phyloP scores from a whole-genome alignment of 2,329 filamentous ascomycete species.

The Scytalidium sp. region DNA sequence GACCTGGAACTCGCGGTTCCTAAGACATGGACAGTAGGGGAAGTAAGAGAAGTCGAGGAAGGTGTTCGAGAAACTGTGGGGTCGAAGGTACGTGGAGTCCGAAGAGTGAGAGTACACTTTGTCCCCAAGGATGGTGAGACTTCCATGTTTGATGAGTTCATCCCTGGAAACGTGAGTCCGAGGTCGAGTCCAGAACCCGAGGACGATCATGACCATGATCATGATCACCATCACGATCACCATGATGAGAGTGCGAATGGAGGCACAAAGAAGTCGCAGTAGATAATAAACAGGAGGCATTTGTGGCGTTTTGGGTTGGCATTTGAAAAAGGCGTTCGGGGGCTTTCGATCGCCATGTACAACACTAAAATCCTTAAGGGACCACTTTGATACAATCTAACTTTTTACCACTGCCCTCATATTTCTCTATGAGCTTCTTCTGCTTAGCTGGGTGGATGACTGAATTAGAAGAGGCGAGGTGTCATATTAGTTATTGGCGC shows the following conservation, averaged over 20 bases:
- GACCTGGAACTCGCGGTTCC: constrained; percentile 86
- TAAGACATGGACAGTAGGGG: constrained; percentile 69
- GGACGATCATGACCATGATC: constrained; percentile 41
- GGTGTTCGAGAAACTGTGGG: constrained; percentile 70
- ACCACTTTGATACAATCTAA: not conserved
- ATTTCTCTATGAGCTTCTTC: not conserved
- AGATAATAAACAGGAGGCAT: constrained; percentile 13
- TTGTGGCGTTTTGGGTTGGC: constrained; percentile 8
- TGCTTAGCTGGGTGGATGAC: not conserved
- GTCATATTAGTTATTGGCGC: constrained; percentile 14
- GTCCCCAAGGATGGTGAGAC: constrained; percentile 59
- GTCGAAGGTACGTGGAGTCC: constrained; percentile 75
- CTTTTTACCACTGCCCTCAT: too few species aligned
- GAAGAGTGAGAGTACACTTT: constrained; percentile 81
- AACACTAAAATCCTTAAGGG: not conserved
- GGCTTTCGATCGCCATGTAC: not conserved
- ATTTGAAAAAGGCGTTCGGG: not conserved
- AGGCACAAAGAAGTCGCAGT: constrained; percentile 27
- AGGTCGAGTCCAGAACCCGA: constrained; percentile 59
- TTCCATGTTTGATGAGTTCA: constrained; percentile 76
- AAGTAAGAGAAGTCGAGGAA: constrained; percentile 69
- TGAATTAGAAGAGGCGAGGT: too few species aligned
- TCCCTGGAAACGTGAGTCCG: constrained; percentile 59
- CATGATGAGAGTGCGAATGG: constrained; percentile 29
- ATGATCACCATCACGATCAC: constrained; percentile 24